Evolutionary conservation across 768 basidiomycete genomes (phyloP).

Genomic region (Kwoniella pini): DNA sequence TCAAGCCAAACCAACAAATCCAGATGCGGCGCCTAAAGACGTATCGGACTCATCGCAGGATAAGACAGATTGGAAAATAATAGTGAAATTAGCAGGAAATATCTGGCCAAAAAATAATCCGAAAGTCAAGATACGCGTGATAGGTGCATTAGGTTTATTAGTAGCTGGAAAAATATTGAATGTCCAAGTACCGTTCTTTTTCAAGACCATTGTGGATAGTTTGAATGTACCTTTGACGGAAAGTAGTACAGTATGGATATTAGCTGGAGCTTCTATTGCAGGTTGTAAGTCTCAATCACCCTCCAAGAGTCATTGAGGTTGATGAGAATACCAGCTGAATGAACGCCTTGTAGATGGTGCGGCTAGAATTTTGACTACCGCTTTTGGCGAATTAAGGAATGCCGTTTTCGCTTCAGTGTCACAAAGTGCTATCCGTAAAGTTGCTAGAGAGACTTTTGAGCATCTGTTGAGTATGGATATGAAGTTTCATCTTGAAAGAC

Average conservation of each 20-base stretch:
- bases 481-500: conserved; percentile 85
- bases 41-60: conserved; percentile 17
- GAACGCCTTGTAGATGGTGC: conserved; percentile 68
- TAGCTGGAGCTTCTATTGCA: conserved; percentile 84
- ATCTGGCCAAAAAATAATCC: conserved; percentile 83
- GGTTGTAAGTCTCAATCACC: conserved; percentile 68
- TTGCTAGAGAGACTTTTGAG: conserved; percentile 92
- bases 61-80: conserved; percentile 78
- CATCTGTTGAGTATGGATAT: conserved; percentile 88
- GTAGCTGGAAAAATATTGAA: conserved; percentile 90
- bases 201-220: conserved; percentile 86
- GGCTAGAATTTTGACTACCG: conserved; percentile 82
- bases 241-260: conserved; percentile 78
- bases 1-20: background rate
- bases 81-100: conserved; percentile 76
- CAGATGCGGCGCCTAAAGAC: conserved; percentile 4
- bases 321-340: background rate
- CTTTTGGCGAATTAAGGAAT: conserved; percentile 89
- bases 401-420: conserved; percentile 96
- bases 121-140: conserved; percentile 75
- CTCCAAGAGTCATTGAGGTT: too few relatives aligned
- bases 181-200: conserved; percentile 96
- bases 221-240: conserved; percentile 79
- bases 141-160: conserved; percentile 77
- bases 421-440: conserved; percentile 88